Conservation (phyloP, 768 basidiomycete species). For the Xerocomellus intermedius region DNA sequence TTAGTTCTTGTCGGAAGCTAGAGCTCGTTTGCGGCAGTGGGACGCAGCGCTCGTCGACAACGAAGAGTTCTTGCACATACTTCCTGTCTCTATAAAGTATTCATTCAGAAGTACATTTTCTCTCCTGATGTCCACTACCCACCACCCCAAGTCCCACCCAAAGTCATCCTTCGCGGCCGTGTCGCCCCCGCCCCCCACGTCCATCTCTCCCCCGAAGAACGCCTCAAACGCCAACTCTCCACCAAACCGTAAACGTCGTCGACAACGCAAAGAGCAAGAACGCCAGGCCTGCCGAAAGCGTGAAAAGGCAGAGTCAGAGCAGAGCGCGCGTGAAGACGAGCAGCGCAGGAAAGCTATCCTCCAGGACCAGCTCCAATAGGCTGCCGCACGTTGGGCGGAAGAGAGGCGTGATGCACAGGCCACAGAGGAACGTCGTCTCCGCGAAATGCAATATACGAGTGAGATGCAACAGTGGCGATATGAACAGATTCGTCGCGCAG, state of each 20-base stretch:
- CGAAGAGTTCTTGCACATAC: too few relatives aligned
- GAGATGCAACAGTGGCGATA: conserved; percentile 52
- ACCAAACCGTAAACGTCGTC: conserved; percentile 21
- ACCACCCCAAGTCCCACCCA: conserved; percentile 7
- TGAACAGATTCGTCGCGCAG: conserved; percentile 45
- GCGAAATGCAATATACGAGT: conserved; percentile 49
- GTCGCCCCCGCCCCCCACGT: conserved; percentile 8
- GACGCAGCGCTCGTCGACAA: too few relatives aligned
- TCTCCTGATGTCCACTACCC: not conserved
- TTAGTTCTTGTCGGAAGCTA: too few relatives aligned
- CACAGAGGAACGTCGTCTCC: conserved; percentile 44
- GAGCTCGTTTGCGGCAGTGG: too few relatives aligned
- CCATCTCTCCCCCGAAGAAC: conserved; percentile 27
- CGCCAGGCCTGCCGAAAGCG: conserved; percentile 33
- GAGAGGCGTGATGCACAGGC: conserved; percentile 39
- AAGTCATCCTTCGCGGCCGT: not conserved
- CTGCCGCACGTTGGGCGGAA: conserved; percentile 35
- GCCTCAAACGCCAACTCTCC: conserved; percentile 21
- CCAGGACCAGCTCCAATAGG: conserved; percentile 42
- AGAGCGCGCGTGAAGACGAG: conserved; percentile 41
- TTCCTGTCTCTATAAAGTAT: too few relatives aligned
- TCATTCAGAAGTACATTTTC: too few relatives aligned
- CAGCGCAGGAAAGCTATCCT: conserved; percentile 40
- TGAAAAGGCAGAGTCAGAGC: conserved; percentile 21
- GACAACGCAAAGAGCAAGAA: conserved; percentile 40